Evolutionary conservation across 139 green algal genomes (phyloP).

Genomic region (Pleodorina starrii): DNA sequence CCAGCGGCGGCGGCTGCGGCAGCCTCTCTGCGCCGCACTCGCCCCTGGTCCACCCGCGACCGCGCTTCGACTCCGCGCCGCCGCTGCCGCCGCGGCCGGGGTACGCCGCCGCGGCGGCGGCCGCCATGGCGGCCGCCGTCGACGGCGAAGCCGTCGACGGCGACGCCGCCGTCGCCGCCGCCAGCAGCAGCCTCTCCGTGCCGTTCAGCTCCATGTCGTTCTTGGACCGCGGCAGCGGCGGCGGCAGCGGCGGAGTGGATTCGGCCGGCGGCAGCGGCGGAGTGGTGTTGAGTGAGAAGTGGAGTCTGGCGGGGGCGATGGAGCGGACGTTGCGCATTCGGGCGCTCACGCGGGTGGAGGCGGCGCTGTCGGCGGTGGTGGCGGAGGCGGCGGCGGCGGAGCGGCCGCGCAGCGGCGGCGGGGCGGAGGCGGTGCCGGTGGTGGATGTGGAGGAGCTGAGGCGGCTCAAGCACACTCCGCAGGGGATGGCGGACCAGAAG

Average conservation of each 20-base stretch:
- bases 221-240: not conserved
- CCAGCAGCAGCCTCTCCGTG: too few relatives aligned
- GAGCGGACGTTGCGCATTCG: constrained; percentile 27
- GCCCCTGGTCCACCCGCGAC: not conserved
- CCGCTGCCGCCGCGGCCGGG: not conserved
- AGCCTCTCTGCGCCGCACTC: constrained; percentile 12
- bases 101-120: not conserved
- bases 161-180: not conserved
- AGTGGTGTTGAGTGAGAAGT: not conserved
- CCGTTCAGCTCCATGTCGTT: too few relatives aligned
- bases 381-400: not conserved
- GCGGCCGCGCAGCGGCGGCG: not conserved
- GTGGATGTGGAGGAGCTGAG: constrained; percentile 35
- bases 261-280: not conserved
- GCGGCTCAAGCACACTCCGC: constrained; percentile 13
- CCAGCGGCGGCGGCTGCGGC: not conserved
- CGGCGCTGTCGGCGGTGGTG: constrained; percentile 4
- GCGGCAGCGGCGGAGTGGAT: not conserved
- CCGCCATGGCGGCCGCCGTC: not conserved
- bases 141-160: not conserved
- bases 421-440: not conserved
- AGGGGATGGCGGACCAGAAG: not conserved
- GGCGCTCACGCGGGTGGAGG: constrained; percentile 14
- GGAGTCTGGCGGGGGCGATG: constrained; percentile 21
- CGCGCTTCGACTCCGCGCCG: not conserved